A percentile compares a stretch with the other conserved stretches of the same genome.
These are phyloP conservation scores for Puccinia triticina DNA, from an alignment of 1,284 basidiomycete species.

Conservation along the genomic window DNA sequence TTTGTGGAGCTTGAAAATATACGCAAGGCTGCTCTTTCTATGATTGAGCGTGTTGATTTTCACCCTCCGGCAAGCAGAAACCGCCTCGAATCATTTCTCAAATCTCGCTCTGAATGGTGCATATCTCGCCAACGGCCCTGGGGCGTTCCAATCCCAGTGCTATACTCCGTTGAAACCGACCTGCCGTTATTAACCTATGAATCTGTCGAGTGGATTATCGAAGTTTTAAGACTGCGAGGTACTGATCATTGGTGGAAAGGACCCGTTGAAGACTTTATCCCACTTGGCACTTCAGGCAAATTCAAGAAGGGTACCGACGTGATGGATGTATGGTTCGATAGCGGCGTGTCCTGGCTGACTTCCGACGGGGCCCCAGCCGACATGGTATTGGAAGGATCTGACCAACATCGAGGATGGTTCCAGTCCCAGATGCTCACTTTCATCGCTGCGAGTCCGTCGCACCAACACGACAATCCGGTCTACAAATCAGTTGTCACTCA, in stretches of 20 bases:
- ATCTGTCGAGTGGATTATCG: conserved; percentile 77
- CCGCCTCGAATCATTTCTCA: conserved; percentile 81
- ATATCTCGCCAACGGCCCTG: conserved; percentile 96
- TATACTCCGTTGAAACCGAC: conserved; percentile 73
- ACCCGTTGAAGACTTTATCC: conserved; percentile 78
- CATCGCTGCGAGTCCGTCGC: conserved; percentile 63
- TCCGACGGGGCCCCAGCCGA: conserved; percentile 71
- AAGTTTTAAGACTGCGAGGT: conserved; percentile 73
- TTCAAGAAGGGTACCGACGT: conserved; percentile 86
- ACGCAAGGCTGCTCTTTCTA: conserved; percentile 74
- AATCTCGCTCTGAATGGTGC: conserved; percentile 94
- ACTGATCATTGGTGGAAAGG: conserved; percentile 90
- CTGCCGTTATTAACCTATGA: conserved; percentile 70
- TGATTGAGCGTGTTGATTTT: conserved; percentile 76
- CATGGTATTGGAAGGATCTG: conserved; percentile 90
- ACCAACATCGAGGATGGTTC: conserved; percentile 99
- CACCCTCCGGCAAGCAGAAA: conserved; percentile 76
- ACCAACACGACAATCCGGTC: conserved; percentile 55
- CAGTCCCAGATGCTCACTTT: conserved; percentile 90
- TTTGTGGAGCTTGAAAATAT: conserved; percentile 87
- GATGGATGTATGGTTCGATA: conserved; percentile 99
- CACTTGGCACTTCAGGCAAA: conserved; percentile 65
- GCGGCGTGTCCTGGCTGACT: conserved; percentile 91
- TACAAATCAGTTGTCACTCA: conserved; percentile 86
- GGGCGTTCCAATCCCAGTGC: conserved; percentile 94